Base-by-base conservation (phyloP, 768 basidiomycete genomes). In the Crucibulum laeve region DNA sequence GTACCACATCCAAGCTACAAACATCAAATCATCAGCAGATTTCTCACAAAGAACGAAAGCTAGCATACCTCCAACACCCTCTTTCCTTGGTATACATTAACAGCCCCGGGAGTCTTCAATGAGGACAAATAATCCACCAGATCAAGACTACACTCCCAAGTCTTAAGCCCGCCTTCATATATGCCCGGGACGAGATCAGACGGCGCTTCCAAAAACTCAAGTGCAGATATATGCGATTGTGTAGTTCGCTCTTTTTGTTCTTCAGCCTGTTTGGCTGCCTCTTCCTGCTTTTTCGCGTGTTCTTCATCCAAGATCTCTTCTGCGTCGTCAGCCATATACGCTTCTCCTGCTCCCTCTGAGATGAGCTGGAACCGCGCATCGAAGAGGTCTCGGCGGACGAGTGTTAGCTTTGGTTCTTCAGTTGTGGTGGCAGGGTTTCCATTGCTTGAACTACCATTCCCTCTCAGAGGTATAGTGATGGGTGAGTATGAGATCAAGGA, bases 91-190 rank as follows among this genome's bases (percentile, higher is more conserved):
- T 65, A 55, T 25, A 55, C 57, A 22, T 53, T 37, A 3, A 41
- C 40, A 4, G 45, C 40, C 19, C 13, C 13, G 21, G 18, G 21
- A 22, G 52, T 52, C 15, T 56, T 53, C 35, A 70, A 47, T 17
- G 61, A 53, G 43, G 73, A 67, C 10, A 89, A 66, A 52, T 83
- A 85, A 25, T 78, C 71, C 0, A 87, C 88, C 2, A 98, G 70
- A 60, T 98, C 95, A 11, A 93, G 63, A 38, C 89, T 87, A 52
- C 91, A 95, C 61, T 99, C 95, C 95, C 95, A 99, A 1, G 93
- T 97, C 64, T 98, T 97, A 40, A 98, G 61, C 4, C 95, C 95
- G 17, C 95, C 95, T 65, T 99, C 95, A 52, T 99, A 98, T 0
- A 92, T 73, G 1, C 92, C 84, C 2, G 92, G 87, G 3, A 97